Conservation (phyloP, 495 filamentous ascomycete genomes). For the Aspergillus hancockii region DNA sequence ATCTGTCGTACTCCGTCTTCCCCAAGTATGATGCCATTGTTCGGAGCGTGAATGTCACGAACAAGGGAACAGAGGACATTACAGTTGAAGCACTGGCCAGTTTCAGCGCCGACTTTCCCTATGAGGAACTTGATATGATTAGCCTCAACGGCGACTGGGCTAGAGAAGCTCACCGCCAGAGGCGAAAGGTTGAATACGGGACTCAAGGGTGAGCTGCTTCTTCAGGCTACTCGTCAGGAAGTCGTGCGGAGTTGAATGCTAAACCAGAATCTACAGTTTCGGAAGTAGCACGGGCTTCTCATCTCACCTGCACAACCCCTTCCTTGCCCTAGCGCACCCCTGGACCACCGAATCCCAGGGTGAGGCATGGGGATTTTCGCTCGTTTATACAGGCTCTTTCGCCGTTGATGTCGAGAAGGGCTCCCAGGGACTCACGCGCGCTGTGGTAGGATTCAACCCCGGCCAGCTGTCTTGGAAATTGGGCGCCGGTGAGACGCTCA, state of each 20-base stretch:
- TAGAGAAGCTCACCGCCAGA: slow-evolving; percentile 43
- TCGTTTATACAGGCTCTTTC: slow-evolving; percentile 56
- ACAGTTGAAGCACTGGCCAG: slow-evolving; percentile 51
- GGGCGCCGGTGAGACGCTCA: slow-evolving; percentile 46
- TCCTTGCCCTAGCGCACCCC: slow-evolving; percentile 50
- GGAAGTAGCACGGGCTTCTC: slow-evolving; percentile 54
- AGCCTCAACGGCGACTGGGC: slow-evolving; percentile 56
- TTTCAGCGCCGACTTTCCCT: slow-evolving; percentile 53
- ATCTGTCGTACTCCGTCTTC: slow-evolving; percentile 56
- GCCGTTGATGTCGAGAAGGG: slow-evolving; percentile 52
- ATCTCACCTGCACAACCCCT: slow-evolving; percentile 56
- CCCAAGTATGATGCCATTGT: slow-evolving; percentile 52
- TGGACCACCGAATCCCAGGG: slow-evolving; percentile 53
- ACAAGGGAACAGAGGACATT: slow-evolving; percentile 46
- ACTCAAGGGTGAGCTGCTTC: slow-evolving; percentile 28
- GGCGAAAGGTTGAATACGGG: slow-evolving; percentile 38
- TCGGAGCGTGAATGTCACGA: slow-evolving; percentile 53
- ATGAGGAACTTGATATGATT: slow-evolving; percentile 55
- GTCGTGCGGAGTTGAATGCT: not conserved
- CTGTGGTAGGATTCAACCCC: slow-evolving; percentile 51
- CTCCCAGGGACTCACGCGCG: slow-evolving; percentile 54
- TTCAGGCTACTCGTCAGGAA: not conserved
- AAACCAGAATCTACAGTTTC: slow-evolving; percentile 32
- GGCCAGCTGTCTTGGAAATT: slow-evolving; percentile 50
- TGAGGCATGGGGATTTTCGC: slow-evolving; percentile 55